Base-by-base conservation (phyloP, 1,284 basidiomycete species). In the Tilletia indica region DNA sequence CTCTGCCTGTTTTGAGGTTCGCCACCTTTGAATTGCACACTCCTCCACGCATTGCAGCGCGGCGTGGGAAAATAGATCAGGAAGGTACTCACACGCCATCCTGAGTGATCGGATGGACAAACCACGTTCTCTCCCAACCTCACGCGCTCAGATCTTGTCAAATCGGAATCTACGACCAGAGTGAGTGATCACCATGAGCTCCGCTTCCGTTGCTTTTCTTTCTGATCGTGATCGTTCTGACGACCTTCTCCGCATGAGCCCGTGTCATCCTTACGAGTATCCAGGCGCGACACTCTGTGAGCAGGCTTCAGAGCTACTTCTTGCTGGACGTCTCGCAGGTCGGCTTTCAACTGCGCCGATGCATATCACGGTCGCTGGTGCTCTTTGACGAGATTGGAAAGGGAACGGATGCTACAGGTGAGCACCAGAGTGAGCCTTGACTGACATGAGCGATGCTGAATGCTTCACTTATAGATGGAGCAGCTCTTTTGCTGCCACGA, bases 281-380 rank as follows among this genome's bases (percentile, higher is more conserved):
- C 19, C 92, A 94, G 73, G 95, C 94, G 0, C 88, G 89, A 75
- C 95, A 98, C 87, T 94, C 93, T 0, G 90, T 93, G 31, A 54
- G 36, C 31, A 16, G 19, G 16, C n/a, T 25, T 11, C 78, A 95
- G 93, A 89, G 90, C 3, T 92, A 93, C 0, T 97, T 97, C 85
- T 94, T 97, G 93, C 96, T 96, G 80, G 95, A 98, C 84, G 87
- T 97, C 49, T 91, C 92, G 80, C 95, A 98, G 86, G 92, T 97
- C 4, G 94, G 93, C 8, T 87, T 51, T 21, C 72, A 70, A 6
- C 56, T 75, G 48, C 64, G 70, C 39, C 48, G 63, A 39, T 56
- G 21, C 42, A 73, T 72, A 12, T 4, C 64, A 3, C 67, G 68
- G 5, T 73, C 72, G 12, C 61, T 75, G 3, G n/a, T 75, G 49